Evolutionary conservation across 129 eudicot species (phyloP).

Genomic region (Solidago caesia): DNA sequence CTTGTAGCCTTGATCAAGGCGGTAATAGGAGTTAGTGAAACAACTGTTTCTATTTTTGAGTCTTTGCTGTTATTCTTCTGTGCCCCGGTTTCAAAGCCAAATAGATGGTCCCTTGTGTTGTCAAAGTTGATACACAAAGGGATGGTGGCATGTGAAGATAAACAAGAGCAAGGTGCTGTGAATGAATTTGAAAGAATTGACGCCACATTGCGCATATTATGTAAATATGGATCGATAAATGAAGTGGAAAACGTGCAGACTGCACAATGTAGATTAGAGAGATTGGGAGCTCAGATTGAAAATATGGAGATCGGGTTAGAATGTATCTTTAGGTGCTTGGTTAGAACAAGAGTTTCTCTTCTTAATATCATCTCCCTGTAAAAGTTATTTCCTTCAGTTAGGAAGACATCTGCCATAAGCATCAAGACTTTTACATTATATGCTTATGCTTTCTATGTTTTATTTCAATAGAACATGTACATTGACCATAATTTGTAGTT

Average conservation of each 20-base stretch:
- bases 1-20: conserved; percentile 27
- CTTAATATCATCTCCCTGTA: conserved; percentile 37
- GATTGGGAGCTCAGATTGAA: conserved; percentile 27
- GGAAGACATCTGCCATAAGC: neutral
- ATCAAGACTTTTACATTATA: conserved; percentile 27
- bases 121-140: conserved; percentile 38
- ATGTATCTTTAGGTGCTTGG: conserved; percentile 32
- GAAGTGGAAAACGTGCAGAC: conserved; percentile 1
- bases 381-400: neutral
- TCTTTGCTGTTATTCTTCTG: conserved; percentile 27
- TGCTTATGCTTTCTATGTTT: conserved; percentile 18
- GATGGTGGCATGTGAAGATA: conserved; percentile 26
- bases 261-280: conserved; percentile 31
- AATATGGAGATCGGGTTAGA: conserved; percentile 33
- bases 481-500: too few relatives aligned
- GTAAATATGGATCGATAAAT: conserved; percentile 7
- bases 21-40: conserved; percentile 33
- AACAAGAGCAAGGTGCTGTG: conserved; percentile 24
- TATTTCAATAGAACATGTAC: neutral
- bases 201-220: conserved; percentile 20
- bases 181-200: conserved; percentile 27
- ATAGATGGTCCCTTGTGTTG: conserved; percentile 33
- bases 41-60: conserved; percentile 33
- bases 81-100: conserved; percentile 29
- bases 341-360: conserved; percentile 31